Conservation (phyloP, 495 filamentous ascomycete species). For the Cercophora newfieldiana region DNA sequence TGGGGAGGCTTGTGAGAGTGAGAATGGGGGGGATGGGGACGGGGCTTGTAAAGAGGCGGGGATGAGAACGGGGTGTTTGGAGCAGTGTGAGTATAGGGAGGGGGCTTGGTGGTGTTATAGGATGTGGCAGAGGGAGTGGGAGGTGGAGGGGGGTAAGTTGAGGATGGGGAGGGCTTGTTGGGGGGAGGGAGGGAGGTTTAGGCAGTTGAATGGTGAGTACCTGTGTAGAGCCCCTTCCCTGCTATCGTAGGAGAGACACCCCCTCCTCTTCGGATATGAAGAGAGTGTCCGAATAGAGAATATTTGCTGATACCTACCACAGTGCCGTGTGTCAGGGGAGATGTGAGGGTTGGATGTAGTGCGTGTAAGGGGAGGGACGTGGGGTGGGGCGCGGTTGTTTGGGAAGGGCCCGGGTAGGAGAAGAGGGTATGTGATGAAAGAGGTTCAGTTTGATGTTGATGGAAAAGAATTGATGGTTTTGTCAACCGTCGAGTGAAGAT, state of each 20-base stretch:
- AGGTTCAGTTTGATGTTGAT: no score
- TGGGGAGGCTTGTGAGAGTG: not conserved
- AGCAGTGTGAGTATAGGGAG: conserved; percentile 14
- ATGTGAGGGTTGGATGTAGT: conserved; percentile 16
- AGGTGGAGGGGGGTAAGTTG: not conserved
- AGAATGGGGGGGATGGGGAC: not conserved
- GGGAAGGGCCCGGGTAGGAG: conserved; percentile 11
- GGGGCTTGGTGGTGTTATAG: conserved; percentile 22
- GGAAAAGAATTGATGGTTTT: no score
- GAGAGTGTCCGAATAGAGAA: no score
- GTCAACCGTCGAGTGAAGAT: no score
- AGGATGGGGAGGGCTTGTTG: conserved; percentile 24
- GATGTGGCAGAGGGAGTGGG: conserved; percentile 20
- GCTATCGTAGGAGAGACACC: no score
- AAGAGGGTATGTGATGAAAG: not conserved
- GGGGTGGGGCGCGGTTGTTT: conserved; percentile 14
- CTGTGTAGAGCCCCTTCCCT: no score
- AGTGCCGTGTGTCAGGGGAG: conserved; percentile 18
- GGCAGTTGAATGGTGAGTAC: conserved; percentile 25
- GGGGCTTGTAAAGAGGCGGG: conserved; percentile 9
- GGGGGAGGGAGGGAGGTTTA: conserved; percentile 15
- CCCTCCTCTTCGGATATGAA: no score
- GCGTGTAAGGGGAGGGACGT: conserved; percentile 11
- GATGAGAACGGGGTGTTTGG: conserved; percentile 19
- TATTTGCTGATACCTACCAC: no score